Evolutionary conservation across 768 basidiomycete genomes (phyloP), one percentile per base, ranked within the genome.

Genomic region (Hydnum rufescens): DNA sequence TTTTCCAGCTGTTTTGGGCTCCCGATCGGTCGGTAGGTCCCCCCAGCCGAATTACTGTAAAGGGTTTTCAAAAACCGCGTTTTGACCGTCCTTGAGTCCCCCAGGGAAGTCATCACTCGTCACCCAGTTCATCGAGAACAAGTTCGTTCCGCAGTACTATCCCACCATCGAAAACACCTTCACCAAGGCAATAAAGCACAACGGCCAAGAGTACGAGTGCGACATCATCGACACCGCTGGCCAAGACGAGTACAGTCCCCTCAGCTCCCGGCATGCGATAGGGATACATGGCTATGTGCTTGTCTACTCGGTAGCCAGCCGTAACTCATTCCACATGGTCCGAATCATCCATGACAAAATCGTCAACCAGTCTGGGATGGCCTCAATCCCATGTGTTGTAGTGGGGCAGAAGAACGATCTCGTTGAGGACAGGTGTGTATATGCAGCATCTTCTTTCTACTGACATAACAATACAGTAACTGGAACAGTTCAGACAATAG

Each of bases 161-260:
- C 93, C 93, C 34, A 96, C 90, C 49, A 93, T 93, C 62, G 92
- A 96, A 66, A 77, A 73, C 58, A 87, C 82, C 8, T 83, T 80
- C 64, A 72, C 78, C 50, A 95, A 93, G 72, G 79, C 73, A 55
- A 78, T 97, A 61, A 75, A 73, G 54, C 82, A 84, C 70, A 86
- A 85, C 53, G 92, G 90, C 49, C 73, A 80, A 30, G 87, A 92
- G 61, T 97, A 90, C 61, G 82, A 89, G 55, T 92, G 90, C 67
- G 89, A 93, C 67, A 92, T 97, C 68, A 87, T 96, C 60, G 93
- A 97, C 65, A 93, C 89, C 57, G 93, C 93, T 49, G 93, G 93
- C 28, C 93, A 96, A 77, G 93, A 97, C 62, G 93, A 99, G 65
- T 96, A 85, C 68, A 84, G 88, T 19, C 85, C 90, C 53, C 76